Conservation (phyloP, 805 yeast genomes). For the Yarrowia bubula region DNA sequence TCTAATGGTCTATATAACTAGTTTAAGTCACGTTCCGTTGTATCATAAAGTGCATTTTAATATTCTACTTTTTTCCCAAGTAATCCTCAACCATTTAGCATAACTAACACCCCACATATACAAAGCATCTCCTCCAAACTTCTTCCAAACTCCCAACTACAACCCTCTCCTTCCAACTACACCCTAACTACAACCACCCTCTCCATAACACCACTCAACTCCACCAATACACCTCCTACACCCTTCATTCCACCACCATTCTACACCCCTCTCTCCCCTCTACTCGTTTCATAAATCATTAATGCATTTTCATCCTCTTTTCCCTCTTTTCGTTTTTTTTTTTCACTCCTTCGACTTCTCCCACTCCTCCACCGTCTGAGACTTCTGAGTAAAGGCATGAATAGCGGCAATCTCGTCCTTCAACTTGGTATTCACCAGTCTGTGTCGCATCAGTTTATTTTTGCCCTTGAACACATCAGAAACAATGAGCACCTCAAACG, state of each 20-base stretch:
- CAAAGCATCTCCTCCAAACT: no score
- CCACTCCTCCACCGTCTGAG: slow-evolving; percentile 24
- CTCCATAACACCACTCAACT: no score
- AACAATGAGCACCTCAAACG: slow-evolving; percentile 90
- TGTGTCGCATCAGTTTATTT: slow-evolving; percentile 80
- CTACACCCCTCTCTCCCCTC: background rate
- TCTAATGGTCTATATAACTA: no score
- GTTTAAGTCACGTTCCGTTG: no score
- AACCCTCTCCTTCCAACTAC: no score
- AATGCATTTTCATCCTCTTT: background rate
- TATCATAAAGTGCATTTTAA: no score
- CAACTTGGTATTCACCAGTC: slow-evolving; percentile 75
- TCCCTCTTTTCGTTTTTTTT: background rate
- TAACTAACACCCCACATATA: no score
- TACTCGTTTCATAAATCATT: background rate
- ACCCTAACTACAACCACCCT: no score
- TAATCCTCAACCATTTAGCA: no score
- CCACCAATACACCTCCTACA: background rate
- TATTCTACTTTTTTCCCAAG: no score
- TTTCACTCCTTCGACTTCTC: slow-evolving; percentile 5
- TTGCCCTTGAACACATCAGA: slow-evolving; percentile 69
- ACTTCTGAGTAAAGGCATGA: slow-evolving; percentile 85
- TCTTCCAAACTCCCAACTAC: no score
- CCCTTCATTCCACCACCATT: background rate
- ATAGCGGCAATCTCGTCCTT: slow-evolving; percentile 82